Evolutionary conservation across 805 yeast species (phyloP), one percentile per base, ranked within the genome.

Genomic region (Cephaloascus albidus): DNA sequence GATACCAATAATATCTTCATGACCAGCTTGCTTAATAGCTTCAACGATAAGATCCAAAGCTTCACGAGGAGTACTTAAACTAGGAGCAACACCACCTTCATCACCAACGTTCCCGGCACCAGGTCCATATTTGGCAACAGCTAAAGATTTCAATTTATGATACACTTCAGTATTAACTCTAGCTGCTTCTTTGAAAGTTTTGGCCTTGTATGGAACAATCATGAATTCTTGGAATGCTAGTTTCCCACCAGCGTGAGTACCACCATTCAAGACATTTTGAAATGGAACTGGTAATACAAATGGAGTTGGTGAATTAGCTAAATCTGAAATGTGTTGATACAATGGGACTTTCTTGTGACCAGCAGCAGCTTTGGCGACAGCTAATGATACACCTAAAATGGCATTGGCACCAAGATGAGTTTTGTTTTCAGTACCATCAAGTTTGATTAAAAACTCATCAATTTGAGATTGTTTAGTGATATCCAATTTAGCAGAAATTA

Each of bases 41-140:
- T 35, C 48, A 8, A 44, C 46, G 36, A 48, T 48, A 40, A 50
- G 42, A 38, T 47, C 54, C 15, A 50, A 36, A 16, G 55, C 55
- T 37, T 51, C 53, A 35, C 40, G 20, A 19, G 55, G 49, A 18
- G 55, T 46, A 34, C 41, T 38, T 19, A 51, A 30, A 36, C 48
- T 39, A 33, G 55, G 53, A n/a, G 51, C 54, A 38, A 50, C 48
- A 17, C 56, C 56, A 41, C 54, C 54, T 43, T 52, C 56, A 39
- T 52, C 56, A 15, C 56, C 54, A 18, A 50, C 56, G 38, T 52
- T 50, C 18, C 56, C 53, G 18, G 56, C 56, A 16, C 46, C 39
- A 34, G 26, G 42, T 6, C 54, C 56, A 40, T 49, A 50, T 35
- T 43, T 41, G 43, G 45, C 40, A 33, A 43, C 47, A 36, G 52